Evolutionary conservation across 805 yeast species (phyloP), one percentile per base, ranked within the genome.

Genomic region (Schwanniomyces occidentalis): DNA sequence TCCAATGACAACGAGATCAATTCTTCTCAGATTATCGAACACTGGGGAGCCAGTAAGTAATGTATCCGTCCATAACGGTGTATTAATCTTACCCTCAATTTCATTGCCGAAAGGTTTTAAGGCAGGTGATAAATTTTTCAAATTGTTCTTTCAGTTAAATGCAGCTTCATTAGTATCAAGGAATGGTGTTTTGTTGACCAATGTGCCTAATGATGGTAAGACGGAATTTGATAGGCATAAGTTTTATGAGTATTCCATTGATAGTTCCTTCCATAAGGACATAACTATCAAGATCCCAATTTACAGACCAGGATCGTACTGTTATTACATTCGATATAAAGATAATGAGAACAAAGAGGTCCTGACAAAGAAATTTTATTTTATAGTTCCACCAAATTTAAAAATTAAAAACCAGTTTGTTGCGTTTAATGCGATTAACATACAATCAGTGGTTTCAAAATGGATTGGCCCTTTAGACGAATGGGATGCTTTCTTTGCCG

Each of bases 371-470:
- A 71, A 75, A 46, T 81, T 69, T 59, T 80, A 82, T 57, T 86
- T 91, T 58, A 82, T 79, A 19, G 95, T 84, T 8, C 88, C 90
- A 1, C 95, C 96, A 3, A 77, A 80, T 9, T 70, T 91, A 38
- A 63, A 66, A 27, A 65, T 86, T 37, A 70, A 74, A 30, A 78
- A 65, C 27, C 54, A 69, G 12, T 78, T 71, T 45, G 48, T 90
- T 19, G 82, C 91, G 1, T 73, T 90, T 52, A 86, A 90, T 52
- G 74, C 90, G 6, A 74, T 91, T 42, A 82, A 86, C 30, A 67
- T 91, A 54, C 93, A 90, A 58, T 78, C 95, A 1, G 80, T 93
- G 25, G 77, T 91, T 4, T 86, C 96, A 24, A 91, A 91, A 63
- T 88, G 96, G 91, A 76, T 90, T 63, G 96, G 97, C 2, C 73